Evolutionary conservation across 1,139 yeast species (phyloP).

Genomic region (Geotrichum candidum): DNA sequence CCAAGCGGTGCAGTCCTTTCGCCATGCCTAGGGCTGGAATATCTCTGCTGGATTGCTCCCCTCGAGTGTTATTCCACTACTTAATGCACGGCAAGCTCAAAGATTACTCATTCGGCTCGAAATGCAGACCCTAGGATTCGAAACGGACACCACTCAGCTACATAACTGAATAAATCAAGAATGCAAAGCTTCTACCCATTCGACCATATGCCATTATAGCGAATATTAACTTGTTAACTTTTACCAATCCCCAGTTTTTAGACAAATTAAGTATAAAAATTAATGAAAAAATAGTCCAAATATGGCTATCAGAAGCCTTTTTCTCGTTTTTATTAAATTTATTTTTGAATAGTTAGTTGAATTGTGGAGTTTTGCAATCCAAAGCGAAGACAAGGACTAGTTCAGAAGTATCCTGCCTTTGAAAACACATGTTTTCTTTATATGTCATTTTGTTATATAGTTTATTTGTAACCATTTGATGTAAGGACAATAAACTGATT

Average conservation of each 20-base stretch:
- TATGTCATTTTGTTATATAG: too few species aligned
- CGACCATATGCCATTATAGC: constrained; percentile 33
- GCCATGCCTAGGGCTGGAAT: constrained; percentile 33
- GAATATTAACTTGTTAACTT: not conserved
- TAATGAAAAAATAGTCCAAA: too few species aligned
- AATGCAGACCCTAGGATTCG: constrained; percentile 34
- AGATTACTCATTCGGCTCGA: constrained; percentile 32
- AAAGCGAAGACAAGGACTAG: too few species aligned
- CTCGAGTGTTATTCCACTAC: constrained; percentile 31
- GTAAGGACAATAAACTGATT: too few species aligned
- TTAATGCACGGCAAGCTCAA: constrained; percentile 28
- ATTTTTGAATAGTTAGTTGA: too few species aligned
- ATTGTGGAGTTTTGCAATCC: too few species aligned
- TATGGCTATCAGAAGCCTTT: too few species aligned
- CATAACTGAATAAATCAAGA: constrained; percentile 16
- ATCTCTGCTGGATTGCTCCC: constrained; percentile 37
- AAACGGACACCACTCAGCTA: constrained; percentile 32
- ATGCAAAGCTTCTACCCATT: constrained; percentile 23
- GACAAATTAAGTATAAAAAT: not conserved
- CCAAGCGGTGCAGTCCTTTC: constrained; percentile 21
- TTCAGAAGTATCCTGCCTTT: too few species aligned
- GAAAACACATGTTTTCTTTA: too few species aligned
- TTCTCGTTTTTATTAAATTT: too few species aligned
- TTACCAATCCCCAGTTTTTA: not conserved
- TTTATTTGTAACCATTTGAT: too few species aligned